phyloP scores from a whole-genome alignment of 2,329 filamentous ascomycete species.

The Furcasterigmium furcatum region DNA sequence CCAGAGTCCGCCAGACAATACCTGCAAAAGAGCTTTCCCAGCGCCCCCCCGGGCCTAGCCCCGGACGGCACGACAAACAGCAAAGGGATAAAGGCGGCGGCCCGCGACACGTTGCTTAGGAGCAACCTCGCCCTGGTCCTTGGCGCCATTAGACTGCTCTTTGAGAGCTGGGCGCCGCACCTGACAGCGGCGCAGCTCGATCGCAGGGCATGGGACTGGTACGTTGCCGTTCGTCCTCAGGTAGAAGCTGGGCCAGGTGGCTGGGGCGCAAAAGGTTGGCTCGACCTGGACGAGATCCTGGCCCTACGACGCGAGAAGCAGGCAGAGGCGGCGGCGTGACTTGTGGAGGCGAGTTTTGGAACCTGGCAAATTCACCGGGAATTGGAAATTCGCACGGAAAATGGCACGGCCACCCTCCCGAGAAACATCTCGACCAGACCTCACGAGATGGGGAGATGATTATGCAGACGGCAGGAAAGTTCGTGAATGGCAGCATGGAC shows the following conservation, averaged over 20 bases:
- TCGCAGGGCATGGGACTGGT: constrained; percentile 77
- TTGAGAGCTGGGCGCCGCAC: constrained; percentile 68
- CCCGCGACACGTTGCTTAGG: constrained; percentile 52
- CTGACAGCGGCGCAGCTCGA: constrained; percentile 67
- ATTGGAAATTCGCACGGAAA: too few species aligned
- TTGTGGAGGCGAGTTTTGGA: too few species aligned
- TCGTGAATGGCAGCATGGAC: too few species aligned
- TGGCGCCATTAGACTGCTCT: constrained; percentile 68
- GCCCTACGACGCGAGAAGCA: constrained; percentile 39
- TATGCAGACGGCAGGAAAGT: too few species aligned
- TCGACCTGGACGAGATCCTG: constrained; percentile 66
- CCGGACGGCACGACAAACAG: not conserved
- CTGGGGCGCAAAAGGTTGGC: constrained; percentile 77
- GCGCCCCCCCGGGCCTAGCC: not conserved
- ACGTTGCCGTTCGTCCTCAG: constrained; percentile 70
- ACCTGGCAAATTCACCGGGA: too few species aligned
- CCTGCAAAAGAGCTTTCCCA: constrained; percentile 56
- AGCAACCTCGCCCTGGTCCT: constrained; percentile 68
- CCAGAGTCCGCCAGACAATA: constrained; percentile 66
- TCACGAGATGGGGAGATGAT: too few species aligned
- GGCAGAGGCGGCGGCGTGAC: not conserved
- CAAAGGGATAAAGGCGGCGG: not conserved
- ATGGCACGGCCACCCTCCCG: too few species aligned
- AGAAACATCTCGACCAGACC: too few species aligned
- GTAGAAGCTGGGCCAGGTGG: constrained; percentile 71